Base-by-base conservation (phyloP, 2,329 filamentous ascomycete genomes). In the Aspergillus pseudoglaucus region DNA sequence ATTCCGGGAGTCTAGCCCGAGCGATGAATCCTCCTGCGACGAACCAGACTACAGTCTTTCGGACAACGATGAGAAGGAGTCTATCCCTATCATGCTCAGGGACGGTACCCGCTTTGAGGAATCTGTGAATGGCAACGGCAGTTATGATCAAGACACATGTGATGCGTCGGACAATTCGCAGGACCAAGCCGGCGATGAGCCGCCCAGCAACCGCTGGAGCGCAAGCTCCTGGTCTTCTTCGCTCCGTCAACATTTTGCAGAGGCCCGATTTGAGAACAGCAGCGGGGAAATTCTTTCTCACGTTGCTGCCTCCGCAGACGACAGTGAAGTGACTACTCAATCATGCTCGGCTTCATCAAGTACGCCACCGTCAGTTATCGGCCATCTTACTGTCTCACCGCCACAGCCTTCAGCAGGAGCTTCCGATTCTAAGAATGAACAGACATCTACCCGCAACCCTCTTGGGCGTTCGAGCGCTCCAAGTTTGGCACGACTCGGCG, bases 41-140 rank as follows among this genome's bases (percentile, higher is more conserved):
- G 65, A 69, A 42, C 57, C 59, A 1, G 67, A 68, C 35, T 64
- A 64, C 47, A 59, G 60, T 25, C 58, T 68, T 42, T 77, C 75
- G 2, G 75, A 77, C 25, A 57, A 69, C 37, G 75, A 78, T 38
- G 74, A 79, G 45, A 68, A 70, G 49, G 77, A 78, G 52, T 79
- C 78, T 4, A 77, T 81, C 47, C 74, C 76, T 38, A 78, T 81
- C 42, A 75, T 80, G 71, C 67, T 80, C 37, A 66, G 72, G 20
- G 67, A 70, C 25, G 73, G 75, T 1, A 63, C 69, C n/a, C 68
- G 69, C 33, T 60, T 68, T 42, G 62, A 69, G 23, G 66, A 67
- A 27, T 59, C 64, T 22, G 53, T 60, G 18, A 54, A 57, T 30
- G 8, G 17, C 37, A 30, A 30, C 25, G 63, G 54, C 38, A 62